Conservation (phyloP, 495 filamentous ascomycete species). For the Viridothelium virens region DNA sequence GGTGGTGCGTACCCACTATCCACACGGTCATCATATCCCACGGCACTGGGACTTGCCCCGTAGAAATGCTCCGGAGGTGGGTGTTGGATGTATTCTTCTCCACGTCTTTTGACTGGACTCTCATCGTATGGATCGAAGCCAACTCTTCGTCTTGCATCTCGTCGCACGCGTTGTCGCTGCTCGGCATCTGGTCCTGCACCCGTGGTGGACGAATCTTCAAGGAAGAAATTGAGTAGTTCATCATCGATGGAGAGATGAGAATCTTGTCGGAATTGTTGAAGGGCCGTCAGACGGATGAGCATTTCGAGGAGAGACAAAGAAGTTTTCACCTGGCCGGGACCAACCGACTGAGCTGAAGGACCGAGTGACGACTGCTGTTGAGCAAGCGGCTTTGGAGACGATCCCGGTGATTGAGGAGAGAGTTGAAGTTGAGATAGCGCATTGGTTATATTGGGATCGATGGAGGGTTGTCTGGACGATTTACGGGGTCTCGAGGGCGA, state of each 20-base stretch:
- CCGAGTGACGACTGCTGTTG: slow-evolving; percentile 36
- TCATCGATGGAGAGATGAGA: slow-evolving; percentile 92
- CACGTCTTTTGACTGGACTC: slow-evolving; percentile 55
- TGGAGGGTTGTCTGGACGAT: slow-evolving; percentile 24
- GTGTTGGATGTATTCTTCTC: slow-evolving; percentile 54
- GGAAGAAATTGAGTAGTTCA: slow-evolving; percentile 88
- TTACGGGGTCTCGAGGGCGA: slow-evolving; percentile 11
- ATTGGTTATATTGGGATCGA: slow-evolving; percentile 37
- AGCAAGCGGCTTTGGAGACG: slow-evolving; percentile 19
- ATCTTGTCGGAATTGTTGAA: slow-evolving; percentile 95
- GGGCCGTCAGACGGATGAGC: slow-evolving; percentile 78
- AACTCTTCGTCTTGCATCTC: slow-evolving; percentile 66
- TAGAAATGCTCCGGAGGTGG: neutral
- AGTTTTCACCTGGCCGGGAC: slow-evolving; percentile 50
- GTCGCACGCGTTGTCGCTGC: slow-evolving; percentile 58
- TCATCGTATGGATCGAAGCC: slow-evolving; percentile 85
- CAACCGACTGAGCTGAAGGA: slow-evolving; percentile 20
- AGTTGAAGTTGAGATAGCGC: slow-evolving; percentile 26
- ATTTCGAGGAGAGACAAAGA: slow-evolving; percentile 92
- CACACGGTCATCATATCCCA: neutral
- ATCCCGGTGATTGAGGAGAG: slow-evolving; percentile 32
- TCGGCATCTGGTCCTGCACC: slow-evolving; percentile 66
- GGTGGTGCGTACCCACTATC: neutral
- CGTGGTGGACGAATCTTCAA: slow-evolving; percentile 69
- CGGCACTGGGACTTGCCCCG: neutral